Evolutionary conservation across 2,329 filamentous ascomycete species (phyloP).

Genomic region (Dactylellina haptotyla): DNA sequence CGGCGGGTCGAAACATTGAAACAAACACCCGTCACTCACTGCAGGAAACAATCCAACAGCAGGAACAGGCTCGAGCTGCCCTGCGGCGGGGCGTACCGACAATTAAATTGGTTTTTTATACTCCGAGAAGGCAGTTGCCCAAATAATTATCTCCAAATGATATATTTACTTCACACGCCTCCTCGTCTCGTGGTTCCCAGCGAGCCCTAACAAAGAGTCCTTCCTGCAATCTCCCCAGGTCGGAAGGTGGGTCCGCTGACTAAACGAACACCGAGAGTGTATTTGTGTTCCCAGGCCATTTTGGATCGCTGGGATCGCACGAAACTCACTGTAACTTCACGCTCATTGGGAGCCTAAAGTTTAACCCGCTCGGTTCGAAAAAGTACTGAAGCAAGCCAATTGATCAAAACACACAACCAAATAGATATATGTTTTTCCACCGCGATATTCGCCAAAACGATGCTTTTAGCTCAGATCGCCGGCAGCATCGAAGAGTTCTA

Average conservation of each 20-base stretch:
- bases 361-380: too few species aligned
- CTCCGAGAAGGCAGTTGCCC: slow-evolving; percentile 1
- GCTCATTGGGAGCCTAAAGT: not conserved
- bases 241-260: slow-evolving; percentile 10
- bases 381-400: too few species aligned
- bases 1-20: too few species aligned
- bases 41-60: slow-evolving; percentile 23
- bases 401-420: too few species aligned
- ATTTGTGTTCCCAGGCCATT: too few species aligned
- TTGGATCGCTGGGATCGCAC: too few species aligned
- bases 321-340: too few species aligned
- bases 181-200: not conserved
- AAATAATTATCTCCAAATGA: not conserved
- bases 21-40: not conserved
- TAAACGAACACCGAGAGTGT: too few species aligned
- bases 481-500: not conserved
- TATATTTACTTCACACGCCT: not conserved
- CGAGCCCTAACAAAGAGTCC: not conserved
- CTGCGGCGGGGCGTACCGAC: not conserved
- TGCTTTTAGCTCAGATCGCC: not conserved
- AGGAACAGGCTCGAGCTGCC: slow-evolving; percentile 45
- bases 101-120: not conserved
- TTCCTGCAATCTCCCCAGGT: not conserved
- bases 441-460: not conserved
- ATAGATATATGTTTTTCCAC: not conserved